phyloP scores from a whole-genome alignment of 176 grass and related monocot species.

The Rhynchospora breviuscula region DNA sequence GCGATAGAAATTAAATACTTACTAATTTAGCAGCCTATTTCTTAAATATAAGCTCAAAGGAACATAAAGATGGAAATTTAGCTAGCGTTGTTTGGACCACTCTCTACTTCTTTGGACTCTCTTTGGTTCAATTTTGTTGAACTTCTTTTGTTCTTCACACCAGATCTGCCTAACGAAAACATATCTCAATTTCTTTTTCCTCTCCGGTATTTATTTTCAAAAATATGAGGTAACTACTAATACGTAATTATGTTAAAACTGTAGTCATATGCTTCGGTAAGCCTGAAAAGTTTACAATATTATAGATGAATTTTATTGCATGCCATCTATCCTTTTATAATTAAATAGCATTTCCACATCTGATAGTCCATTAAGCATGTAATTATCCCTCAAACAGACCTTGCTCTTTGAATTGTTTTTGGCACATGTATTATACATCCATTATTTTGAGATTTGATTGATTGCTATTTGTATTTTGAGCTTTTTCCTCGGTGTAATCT shows the following conservation, averaged over 20 bases:
- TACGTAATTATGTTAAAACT: background rate
- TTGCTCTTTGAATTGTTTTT: background rate
- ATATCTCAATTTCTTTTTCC: background rate
- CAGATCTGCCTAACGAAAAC: background rate
- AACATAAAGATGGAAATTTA: background rate
- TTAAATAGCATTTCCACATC: background rate
- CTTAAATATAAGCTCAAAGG: background rate
- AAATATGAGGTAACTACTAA: background rate
- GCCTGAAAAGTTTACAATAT: background rate
- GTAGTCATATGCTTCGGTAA: background rate
- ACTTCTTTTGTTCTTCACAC: no score
- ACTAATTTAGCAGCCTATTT: background rate
- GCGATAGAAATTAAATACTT: background rate
- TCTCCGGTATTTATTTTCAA: background rate
- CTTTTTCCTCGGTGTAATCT: background rate
- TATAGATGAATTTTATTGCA: background rate
- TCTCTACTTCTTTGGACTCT: no score
- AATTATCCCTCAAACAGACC: background rate
- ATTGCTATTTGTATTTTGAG: no score
- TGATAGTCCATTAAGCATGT: background rate
- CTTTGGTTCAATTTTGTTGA: no score
- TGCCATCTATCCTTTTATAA: background rate
- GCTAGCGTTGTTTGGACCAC: no score
- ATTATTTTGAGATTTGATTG: background rate
- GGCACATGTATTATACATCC: background rate